These are phyloP conservation scores for Vigna mungo DNA, from an alignment of 306 rosid species.

Conservation along the genomic window DNA sequence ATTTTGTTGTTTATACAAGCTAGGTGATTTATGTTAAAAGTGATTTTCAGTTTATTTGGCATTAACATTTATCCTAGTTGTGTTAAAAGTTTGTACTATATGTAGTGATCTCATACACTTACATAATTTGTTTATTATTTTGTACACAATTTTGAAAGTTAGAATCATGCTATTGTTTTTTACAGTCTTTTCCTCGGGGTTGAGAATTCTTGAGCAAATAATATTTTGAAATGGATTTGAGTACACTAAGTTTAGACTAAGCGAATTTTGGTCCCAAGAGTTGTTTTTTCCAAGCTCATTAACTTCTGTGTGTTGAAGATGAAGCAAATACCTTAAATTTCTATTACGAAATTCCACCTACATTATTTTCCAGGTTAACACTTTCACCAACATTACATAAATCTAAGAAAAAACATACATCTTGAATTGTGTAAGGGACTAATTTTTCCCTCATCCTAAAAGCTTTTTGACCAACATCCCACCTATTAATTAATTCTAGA, in stretches of 20 bases:
- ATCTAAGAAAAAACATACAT: too few species aligned
- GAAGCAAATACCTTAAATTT: neutral
- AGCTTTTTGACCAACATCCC: too few species aligned
- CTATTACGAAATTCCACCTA: neutral
- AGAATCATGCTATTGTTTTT: neutral
- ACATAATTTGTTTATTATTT: constrained; percentile 11
- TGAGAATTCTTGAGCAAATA: neutral
- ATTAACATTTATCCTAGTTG: constrained; percentile 6
- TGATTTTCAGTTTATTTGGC: neutral
- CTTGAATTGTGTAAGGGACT: too few species aligned
- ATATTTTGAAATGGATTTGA: neutral
- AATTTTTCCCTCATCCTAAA: too few species aligned
- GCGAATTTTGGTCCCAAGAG: neutral
- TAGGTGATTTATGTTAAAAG: constrained; percentile 62
- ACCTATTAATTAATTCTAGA: too few species aligned
- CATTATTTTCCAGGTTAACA: too few species aligned
- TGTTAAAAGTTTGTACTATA: constrained; percentile 21
- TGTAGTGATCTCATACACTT: constrained; percentile 14
- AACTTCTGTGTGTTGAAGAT: neutral
- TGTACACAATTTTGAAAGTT: constrained; percentile 23
- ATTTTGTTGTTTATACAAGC: constrained; percentile 87
- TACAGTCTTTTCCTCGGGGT: neutral
- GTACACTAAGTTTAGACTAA: neutral
- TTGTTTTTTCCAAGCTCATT: neutral
- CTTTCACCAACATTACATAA: too few species aligned